phyloP scores from a whole-genome alignment of 306 rosid species.

The Vigna radiata region DNA sequence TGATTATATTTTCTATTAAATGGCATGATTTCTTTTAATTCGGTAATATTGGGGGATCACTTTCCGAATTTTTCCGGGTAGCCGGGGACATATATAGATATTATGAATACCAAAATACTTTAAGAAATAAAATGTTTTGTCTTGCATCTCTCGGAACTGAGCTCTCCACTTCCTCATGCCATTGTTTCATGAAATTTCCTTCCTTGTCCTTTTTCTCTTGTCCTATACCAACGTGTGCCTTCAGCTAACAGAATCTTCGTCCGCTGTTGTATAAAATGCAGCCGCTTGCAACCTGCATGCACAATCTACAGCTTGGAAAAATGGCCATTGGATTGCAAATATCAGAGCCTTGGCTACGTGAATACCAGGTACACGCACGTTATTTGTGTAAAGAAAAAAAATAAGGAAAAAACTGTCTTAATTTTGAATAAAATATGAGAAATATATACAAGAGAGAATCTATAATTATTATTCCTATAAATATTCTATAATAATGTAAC shows the following conservation, averaged over 20 bases:
- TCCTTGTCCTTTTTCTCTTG: background rate
- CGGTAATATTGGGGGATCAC: slow-evolving; percentile 6
- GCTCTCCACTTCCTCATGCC: background rate
- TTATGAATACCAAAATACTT: background rate
- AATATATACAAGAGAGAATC: too few species aligned
- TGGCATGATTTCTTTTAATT: background rate
- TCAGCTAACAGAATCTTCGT: slow-evolving; percentile 6
- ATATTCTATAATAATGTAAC: too few species aligned
- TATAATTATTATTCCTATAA: too few species aligned
- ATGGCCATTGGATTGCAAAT: slow-evolving; percentile 95
- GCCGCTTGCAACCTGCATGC: slow-evolving; percentile 98
- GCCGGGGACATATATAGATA: slow-evolving; percentile 16
- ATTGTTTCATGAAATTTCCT: background rate
- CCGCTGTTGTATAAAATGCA: slow-evolving; percentile 41
- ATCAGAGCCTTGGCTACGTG: slow-evolving; percentile 98
- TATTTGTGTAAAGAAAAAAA: too few species aligned
- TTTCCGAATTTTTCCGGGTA: slow-evolving; percentile 17
- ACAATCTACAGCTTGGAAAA: slow-evolving; percentile 79
- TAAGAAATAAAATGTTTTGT: background rate
- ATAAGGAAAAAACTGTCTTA: too few species aligned
- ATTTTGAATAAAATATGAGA: too few species aligned
- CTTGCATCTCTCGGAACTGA: background rate
- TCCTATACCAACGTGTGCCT: background rate
- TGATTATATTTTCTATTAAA: background rate
- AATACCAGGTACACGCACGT: slow-evolving; percentile 78